These are phyloP conservation scores for Achaetomiella virescens DNA, from an alignment of 495 filamentous ascomycete species.

Conservation along the genomic window DNA sequence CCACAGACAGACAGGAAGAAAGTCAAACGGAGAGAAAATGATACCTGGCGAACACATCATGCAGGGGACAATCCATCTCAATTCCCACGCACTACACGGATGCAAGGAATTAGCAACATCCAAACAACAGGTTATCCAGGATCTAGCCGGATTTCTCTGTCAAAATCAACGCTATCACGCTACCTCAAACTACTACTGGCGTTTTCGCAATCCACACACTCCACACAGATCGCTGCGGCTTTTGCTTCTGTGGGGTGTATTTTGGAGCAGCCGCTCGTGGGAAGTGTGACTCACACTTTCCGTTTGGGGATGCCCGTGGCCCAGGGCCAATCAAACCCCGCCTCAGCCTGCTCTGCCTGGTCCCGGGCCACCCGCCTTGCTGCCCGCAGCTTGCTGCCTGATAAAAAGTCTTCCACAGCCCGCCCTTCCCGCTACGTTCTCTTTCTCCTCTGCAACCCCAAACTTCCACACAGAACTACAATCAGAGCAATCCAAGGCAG, in stretches of 20 bases:
- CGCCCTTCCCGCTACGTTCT: constrained; percentile 17
- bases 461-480: constrained; percentile 8
- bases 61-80: too few relatives aligned
- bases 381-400: constrained; percentile 29
- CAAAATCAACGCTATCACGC: too few relatives aligned
- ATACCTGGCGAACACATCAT: too few relatives aligned
- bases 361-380: neutral
- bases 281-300: constrained; percentile 29
- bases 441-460: constrained; percentile 26
- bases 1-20: neutral
- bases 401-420: constrained; percentile 27
- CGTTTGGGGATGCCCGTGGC: constrained; percentile 24
- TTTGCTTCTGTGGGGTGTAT: constrained; percentile 6
- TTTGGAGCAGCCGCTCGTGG: neutral
- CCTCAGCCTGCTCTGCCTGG: neutral
- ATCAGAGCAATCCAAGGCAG: constrained; percentile 22
- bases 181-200: neutral
- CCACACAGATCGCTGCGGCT: neutral
- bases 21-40: too few relatives aligned
- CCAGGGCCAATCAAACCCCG: constrained; percentile 10
- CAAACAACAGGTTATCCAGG: too few relatives aligned
- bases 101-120: neutral
- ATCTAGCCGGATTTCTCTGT: neutral
- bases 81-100: too few relatives aligned
- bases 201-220: neutral